A percentile compares a stretch with the other conserved stretches of the same genome.
Evolutionary conservation across 345 rosid species (phyloP).

Genomic region (Erucastrum elatum): DNA sequence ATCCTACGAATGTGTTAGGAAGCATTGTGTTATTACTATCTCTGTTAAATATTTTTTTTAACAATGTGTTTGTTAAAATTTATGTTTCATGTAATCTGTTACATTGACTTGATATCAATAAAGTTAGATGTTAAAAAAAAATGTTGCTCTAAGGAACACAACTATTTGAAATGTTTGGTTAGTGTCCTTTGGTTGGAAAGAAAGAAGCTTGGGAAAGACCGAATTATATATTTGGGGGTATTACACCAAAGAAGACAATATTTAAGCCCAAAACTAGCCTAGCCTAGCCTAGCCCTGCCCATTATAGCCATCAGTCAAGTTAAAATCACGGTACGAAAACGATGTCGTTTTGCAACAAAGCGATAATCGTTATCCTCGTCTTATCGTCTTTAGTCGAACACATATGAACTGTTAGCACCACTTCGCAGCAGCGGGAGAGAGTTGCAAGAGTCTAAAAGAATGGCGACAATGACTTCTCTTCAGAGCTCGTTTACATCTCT

Average conservation of each 20-base stretch:
- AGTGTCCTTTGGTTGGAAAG: too few species aligned
- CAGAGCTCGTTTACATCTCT: conserved; percentile 75
- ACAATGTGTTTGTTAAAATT: too few species aligned
- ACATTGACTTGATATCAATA: too few species aligned
- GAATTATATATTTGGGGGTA: not conserved
- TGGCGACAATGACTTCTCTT: conserved; percentile 76
- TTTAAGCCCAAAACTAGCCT: not conserved
- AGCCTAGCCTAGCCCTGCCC: not conserved
- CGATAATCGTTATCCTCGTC: conserved; percentile 32
- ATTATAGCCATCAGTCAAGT: not conserved
- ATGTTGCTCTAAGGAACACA: too few species aligned
- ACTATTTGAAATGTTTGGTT: too few species aligned
- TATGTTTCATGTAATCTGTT: too few species aligned
- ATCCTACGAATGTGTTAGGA: too few species aligned
- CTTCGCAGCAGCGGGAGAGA: not conserved
- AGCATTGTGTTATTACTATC: too few species aligned
- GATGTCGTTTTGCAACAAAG: not conserved
- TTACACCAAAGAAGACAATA: not conserved
- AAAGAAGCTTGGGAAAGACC: too few species aligned
- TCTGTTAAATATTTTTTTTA: too few species aligned
- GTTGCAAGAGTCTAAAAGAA: conserved; percentile 30
- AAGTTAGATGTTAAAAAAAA: too few species aligned
- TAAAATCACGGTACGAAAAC: accelerated
- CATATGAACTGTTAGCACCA: conserved; percentile 14
- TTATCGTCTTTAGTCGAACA: conserved; percentile 30